Conservation (phyloP, 768 basidiomycete genomes). For the Multifurca ochricompacta region DNA sequence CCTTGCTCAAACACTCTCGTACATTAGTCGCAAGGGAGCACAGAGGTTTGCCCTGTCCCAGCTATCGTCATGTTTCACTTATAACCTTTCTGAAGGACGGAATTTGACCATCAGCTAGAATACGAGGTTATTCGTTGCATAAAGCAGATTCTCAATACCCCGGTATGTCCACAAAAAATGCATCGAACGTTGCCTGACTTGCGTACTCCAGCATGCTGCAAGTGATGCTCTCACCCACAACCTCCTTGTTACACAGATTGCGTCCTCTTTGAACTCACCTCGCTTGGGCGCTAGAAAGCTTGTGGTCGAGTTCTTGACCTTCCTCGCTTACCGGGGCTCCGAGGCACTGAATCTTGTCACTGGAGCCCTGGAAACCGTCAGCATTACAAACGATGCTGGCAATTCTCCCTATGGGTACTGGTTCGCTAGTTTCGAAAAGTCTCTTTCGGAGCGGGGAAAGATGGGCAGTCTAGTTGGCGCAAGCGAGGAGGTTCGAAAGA, state of each 20-base stretch:
- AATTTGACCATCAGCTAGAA: conserved; percentile 65
- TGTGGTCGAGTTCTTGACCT: conserved; percentile 71
- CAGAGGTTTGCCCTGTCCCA: conserved; percentile 42
- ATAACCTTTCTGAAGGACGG: conserved; percentile 35
- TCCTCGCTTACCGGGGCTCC: conserved; percentile 57
- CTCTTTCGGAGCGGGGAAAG: conserved; percentile 76
- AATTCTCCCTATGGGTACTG: conserved; percentile 72
- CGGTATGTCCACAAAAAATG: conserved; percentile 32
- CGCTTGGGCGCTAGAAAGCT: conserved; percentile 70
- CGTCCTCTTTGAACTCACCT: conserved; percentile 75
- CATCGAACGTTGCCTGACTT: conserved; percentile 7
- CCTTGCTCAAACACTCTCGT: conserved; percentile 67
- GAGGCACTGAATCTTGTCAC: conserved; percentile 62
- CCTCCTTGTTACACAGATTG: conserved; percentile 68
- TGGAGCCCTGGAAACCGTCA: conserved; percentile 66
- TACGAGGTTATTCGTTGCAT: conserved; percentile 86
- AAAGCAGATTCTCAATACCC: conserved; percentile 68
- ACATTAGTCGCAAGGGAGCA: conserved; percentile 61
- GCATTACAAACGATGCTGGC: conserved; percentile 50
- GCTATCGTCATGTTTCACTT: background rate
- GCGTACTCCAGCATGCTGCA: conserved; percentile 36
- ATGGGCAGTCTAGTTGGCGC: conserved; percentile 96
- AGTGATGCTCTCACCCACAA: conserved; percentile 68
- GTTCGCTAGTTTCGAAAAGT: conserved; percentile 75
- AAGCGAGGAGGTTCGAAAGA: conserved; percentile 77